phyloP scores from a whole-genome alignment of 83 land plant genomes.

The Diphasiastrum complanatum region DNA sequence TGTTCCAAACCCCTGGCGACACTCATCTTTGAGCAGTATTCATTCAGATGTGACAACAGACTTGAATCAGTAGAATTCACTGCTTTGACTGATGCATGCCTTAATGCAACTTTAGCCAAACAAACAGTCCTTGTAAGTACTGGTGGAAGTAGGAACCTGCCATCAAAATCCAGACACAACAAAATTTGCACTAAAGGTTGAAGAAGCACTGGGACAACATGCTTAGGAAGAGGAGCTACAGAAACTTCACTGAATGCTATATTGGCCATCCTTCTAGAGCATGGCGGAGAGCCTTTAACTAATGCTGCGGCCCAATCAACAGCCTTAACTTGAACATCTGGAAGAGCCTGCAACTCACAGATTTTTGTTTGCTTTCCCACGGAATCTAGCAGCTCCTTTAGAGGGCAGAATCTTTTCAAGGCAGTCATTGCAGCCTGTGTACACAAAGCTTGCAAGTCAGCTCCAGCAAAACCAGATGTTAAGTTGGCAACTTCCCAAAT shows the following conservation, averaged over 20 bases:
- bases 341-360: constrained; percentile 38
- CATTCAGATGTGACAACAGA: constrained; percentile 30
- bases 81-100: constrained; percentile 27
- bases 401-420: constrained; percentile 53
- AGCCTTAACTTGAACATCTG: constrained; percentile 54
- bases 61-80: constrained; percentile 13
- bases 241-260: constrained; percentile 55
- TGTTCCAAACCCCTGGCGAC: neutral
- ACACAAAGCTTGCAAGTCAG: constrained; percentile 95
- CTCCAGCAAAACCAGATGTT: constrained; percentile 92
- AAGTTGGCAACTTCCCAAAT: constrained; percentile 53
- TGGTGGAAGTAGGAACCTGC: constrained; percentile 54
- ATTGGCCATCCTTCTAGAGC: constrained; percentile 77
- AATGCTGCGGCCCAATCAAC: constrained; percentile 85
- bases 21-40: neutral
- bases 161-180: constrained; percentile 56
- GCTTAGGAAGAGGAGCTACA: constrained; percentile 51
- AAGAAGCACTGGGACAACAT: constrained; percentile 59
- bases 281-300: constrained; percentile 68
- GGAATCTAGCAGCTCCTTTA: constrained; percentile 48
- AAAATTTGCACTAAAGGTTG: constrained; percentile 52
- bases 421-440: constrained; percentile 84
- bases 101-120: constrained; percentile 29
- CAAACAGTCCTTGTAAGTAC: constrained; percentile 38
- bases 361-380: constrained; percentile 24